These are phyloP conservation scores for Nannizziopsis barbatae DNA, from an alignment of 2,329 filamentous ascomycete genomes.

Conservation along the genomic window DNA sequence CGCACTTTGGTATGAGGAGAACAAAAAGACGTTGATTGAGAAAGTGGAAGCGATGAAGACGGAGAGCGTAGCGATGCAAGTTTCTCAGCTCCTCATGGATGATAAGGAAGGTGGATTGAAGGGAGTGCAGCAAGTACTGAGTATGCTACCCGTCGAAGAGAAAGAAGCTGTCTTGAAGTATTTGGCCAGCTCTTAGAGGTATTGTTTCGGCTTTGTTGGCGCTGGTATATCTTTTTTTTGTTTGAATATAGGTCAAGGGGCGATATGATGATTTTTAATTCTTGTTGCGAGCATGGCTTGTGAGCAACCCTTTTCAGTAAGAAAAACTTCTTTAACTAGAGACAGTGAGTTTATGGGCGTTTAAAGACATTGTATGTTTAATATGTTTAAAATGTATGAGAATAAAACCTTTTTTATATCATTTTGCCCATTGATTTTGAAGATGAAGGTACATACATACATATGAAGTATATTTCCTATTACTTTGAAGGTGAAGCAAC, in stretches of 20 bases:
- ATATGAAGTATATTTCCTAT: too few species aligned
- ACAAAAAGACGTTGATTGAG: conserved; percentile 67
- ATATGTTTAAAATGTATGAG: background rate
- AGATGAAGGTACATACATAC: too few species aligned
- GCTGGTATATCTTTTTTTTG: background rate
- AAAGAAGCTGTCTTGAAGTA: conserved; percentile 67
- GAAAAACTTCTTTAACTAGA: too few species aligned
- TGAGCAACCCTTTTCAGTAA: too few species aligned
- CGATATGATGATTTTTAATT: background rate
- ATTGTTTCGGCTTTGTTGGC: background rate
- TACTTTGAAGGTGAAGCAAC: too few species aligned
- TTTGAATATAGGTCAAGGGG: background rate
- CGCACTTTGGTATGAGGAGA: conserved; percentile 91
- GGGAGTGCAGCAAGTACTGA: conserved; percentile 74
- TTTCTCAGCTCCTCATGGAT: conserved; percentile 55
- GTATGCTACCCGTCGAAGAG: conserved; percentile 78
- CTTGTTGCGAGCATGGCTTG: background rate
- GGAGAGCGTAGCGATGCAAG: conserved; percentile 58
- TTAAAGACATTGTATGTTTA: background rate
- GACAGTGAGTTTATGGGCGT: too few species aligned
- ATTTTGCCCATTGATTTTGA: too few species aligned
- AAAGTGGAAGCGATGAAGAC: conserved; percentile 78
- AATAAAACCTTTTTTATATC: too few species aligned
- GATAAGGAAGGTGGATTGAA: conserved; percentile 63
- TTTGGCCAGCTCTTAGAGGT: conserved; percentile 20